Evolutionary conservation across 805 yeast species (phyloP).

Genomic region (Scheffersomyces amazonensis): DNA sequence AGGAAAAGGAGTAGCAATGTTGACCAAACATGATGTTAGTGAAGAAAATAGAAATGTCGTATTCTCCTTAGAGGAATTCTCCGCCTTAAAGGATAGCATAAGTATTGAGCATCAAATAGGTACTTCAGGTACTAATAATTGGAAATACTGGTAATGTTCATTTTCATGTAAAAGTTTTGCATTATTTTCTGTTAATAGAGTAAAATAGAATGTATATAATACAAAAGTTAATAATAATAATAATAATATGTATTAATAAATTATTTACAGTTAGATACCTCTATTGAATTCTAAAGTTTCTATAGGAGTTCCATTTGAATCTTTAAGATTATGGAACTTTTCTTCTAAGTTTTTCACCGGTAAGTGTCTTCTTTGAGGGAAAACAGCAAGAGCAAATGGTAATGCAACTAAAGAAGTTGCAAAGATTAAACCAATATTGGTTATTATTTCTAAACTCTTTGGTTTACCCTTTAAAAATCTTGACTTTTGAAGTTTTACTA

Average conservation of each 20-base stretch:
- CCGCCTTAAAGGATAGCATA: slow-evolving; percentile 35
- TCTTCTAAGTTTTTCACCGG: slow-evolving; percentile 60
- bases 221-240: too few species aligned
- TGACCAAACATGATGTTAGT: slow-evolving; percentile 14
- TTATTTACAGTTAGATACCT: slow-evolving; percentile 59
- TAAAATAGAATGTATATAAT: not conserved
- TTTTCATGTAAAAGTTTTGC: not conserved
- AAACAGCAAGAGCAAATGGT: slow-evolving; percentile 93
- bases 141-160: slow-evolving; percentile 59
- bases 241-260: too few species aligned
- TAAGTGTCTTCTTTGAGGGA: slow-evolving; percentile 83
- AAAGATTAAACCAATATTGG: slow-evolving; percentile 84
- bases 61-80: slow-evolving; percentile 34
- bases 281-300: slow-evolving; percentile 80
- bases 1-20: slow-evolving; percentile 80
- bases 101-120: slow-evolving; percentile 50
- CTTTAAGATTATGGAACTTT: slow-evolving; percentile 58
- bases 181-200: not conserved
- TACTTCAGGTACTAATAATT: slow-evolving; percentile 36
- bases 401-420: slow-evolving; percentile 81
- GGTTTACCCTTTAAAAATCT: slow-evolving; percentile 66
- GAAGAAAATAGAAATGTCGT: slow-evolving; percentile 9
- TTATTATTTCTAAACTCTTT: slow-evolving; percentile 57
- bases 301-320: slow-evolving; percentile 56
- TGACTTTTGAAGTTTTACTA: slow-evolving; percentile 71